A percentile compares a stretch with the other conserved stretches of the same genome.
Conservation (phyloP, 129 eudicot species). For the Sambucus nigra region DNA sequence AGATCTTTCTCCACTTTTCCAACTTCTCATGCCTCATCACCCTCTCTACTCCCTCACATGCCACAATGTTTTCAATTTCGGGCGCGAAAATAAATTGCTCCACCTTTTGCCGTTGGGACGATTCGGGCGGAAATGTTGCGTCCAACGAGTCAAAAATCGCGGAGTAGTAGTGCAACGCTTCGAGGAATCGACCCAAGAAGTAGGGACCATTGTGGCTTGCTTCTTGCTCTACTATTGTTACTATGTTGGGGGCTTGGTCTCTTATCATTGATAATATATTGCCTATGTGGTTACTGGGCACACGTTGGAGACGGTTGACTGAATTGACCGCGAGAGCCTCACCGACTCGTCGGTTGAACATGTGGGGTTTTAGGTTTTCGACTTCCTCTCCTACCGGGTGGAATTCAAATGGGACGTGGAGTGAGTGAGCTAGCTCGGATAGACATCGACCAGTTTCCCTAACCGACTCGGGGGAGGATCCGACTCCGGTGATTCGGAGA, state of each 20-base stretch:
- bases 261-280: slow-evolving; percentile 55
- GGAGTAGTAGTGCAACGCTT: slow-evolving; percentile 59
- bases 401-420: slow-evolving; percentile 63
- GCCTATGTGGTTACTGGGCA: slow-evolving; percentile 39
- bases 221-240: slow-evolving; percentile 71
- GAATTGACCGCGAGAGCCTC: slow-evolving; percentile 76
- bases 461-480: slow-evolving; percentile 45
- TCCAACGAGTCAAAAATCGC: slow-evolving; percentile 72
- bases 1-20: slow-evolving; percentile 77
- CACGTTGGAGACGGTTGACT: slow-evolving; percentile 61
- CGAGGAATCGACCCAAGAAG: slow-evolving; percentile 73
- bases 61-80: slow-evolving; percentile 63
- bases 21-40: slow-evolving; percentile 72
- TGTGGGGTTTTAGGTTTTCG: slow-evolving; percentile 57
- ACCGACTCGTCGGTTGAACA: slow-evolving; percentile 65
- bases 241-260: slow-evolving; percentile 68
- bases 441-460: slow-evolving; percentile 62
- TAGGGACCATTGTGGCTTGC: slow-evolving; percentile 78
- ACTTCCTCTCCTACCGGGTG: slow-evolving; percentile 53
- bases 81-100: slow-evolving; percentile 75
- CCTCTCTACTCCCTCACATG: slow-evolving; percentile 63
- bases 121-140: slow-evolving; percentile 65
- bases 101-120: slow-evolving; percentile 66
- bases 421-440: slow-evolving; percentile 54
- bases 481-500: slow-evolving; percentile 62